These are phyloP conservation scores for Mycogone perniciosa DNA, from an alignment of 2,329 filamentous ascomycete species.

Conservation along the genomic window DNA sequence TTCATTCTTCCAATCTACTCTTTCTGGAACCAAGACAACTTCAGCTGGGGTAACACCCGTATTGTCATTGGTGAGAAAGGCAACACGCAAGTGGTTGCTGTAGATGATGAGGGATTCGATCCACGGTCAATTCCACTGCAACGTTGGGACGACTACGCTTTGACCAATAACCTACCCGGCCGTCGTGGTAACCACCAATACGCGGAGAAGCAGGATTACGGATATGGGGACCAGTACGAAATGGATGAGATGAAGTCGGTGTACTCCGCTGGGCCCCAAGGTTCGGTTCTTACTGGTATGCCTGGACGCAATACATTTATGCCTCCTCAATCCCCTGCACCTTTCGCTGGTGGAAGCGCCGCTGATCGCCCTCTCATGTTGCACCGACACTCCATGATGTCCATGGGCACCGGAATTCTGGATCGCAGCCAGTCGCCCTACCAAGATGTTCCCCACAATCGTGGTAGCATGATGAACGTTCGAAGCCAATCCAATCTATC, in stretches of 20 bases:
- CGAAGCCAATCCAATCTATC: constrained; percentile 43
- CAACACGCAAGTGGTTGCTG: constrained; percentile 80
- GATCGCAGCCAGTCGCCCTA: constrained; percentile 52
- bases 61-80: constrained; percentile 94
- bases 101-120: constrained; percentile 80
- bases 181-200: constrained; percentile 68
- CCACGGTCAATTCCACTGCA: constrained; percentile 89
- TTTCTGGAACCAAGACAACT: constrained; percentile 99
- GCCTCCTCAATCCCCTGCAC: constrained; percentile 74
- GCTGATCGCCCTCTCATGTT: constrained; percentile 45
- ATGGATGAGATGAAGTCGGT: constrained; percentile 98
- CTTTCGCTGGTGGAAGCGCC: constrained; percentile 50
- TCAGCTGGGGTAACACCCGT: constrained; percentile 97
- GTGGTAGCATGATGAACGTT: constrained; percentile 57
- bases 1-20: constrained; percentile 90
- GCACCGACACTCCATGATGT: constrained; percentile 67
- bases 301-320: constrained; percentile 67
- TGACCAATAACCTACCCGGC: constrained; percentile 79
- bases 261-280: constrained; percentile 85
- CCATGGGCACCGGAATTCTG: constrained; percentile 44
- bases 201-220: constrained; percentile 59
- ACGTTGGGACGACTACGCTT: constrained; percentile 94
- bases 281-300: constrained; percentile 83
- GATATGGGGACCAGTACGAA: constrained; percentile 76
- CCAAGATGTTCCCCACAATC: constrained; percentile 46